These are phyloP conservation scores for Penicillium oxalicum DNA, from an alignment of 2,329 filamentous ascomycete genomes.

Conservation along the genomic window DNA sequence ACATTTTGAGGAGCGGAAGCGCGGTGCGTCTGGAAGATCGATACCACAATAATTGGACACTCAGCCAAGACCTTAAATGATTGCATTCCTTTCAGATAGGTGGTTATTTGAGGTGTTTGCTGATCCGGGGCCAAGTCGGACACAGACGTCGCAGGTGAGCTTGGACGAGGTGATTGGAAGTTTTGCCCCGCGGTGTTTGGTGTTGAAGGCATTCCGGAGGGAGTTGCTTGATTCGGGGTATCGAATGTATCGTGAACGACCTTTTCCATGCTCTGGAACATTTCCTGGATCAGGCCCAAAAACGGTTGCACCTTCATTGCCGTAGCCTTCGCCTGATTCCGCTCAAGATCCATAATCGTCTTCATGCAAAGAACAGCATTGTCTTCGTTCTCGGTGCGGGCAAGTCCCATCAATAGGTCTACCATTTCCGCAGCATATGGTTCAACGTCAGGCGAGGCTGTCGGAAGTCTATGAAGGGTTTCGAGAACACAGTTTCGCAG, in stretches of 20 bases:
- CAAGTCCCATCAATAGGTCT: constrained; percentile 80
- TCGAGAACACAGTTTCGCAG: constrained; percentile 90
- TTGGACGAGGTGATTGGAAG: constrained; percentile 82
- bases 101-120: constrained; percentile 69
- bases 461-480: constrained; percentile 81
- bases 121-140: constrained; percentile 77
- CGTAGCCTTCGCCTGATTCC: constrained; percentile 81
- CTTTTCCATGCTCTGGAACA: constrained; percentile 91
- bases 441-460: constrained; percentile 73
- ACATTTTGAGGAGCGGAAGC: constrained; percentile 75
- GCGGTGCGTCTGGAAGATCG: constrained; percentile 91
- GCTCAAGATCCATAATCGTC: constrained; percentile 93
- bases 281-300: constrained; percentile 83
- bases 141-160: constrained; percentile 76
- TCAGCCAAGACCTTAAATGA: constrained; percentile 98
- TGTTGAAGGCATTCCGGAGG: constrained; percentile 47
- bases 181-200: constrained; percentile 53
- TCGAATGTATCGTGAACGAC: constrained; percentile 96
- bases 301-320: constrained; percentile 81
- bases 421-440: constrained; percentile 83
- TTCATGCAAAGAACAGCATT: constrained; percentile 98
- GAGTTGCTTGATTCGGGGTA: constrained; percentile 55
- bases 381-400: constrained; percentile 91
- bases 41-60: constrained; percentile 97
- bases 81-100: constrained; percentile 76